A percentile compares a stretch with the other conserved stretches of the same genome.
Conservation (phyloP, 768 basidiomycete species). For the Phanerochaete carnosa region DNA sequence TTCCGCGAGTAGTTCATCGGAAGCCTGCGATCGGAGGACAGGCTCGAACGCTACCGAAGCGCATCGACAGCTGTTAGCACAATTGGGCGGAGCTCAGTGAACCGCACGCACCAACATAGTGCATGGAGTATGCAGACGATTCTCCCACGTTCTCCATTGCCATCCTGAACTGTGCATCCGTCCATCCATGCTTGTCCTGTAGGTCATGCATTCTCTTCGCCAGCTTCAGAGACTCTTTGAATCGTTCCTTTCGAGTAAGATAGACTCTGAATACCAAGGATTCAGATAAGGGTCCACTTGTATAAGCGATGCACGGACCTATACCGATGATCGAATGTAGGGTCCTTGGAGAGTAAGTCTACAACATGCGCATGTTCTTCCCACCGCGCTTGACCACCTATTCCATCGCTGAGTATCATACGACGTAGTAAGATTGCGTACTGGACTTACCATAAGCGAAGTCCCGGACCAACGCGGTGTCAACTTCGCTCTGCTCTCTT, state of each 20-base stretch:
- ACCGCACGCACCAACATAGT: conserved; percentile 29
- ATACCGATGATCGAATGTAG: conserved; percentile 54
- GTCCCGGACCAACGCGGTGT: conserved; percentile 40
- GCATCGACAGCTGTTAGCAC: conserved; percentile 11
- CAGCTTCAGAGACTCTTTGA: conserved; percentile 51
- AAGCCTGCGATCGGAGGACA: conserved; percentile 61
- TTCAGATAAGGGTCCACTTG: neutral
- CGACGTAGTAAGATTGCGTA: neutral
- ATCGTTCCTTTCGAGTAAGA: conserved; percentile 54
- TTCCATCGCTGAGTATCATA: conserved; percentile 18
- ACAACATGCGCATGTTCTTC: conserved; percentile 43
- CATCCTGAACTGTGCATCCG: conserved; percentile 38
- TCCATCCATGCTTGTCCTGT: conserved; percentile 52
- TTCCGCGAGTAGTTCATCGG: conserved; percentile 46
- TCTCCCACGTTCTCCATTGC: conserved; percentile 55
- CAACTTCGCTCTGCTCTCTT: conserved; percentile 39
- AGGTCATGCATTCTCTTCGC: conserved; percentile 58
- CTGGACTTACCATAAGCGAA: conserved; percentile 47
- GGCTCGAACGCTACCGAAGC: conserved; percentile 53
- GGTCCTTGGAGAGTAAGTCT: conserved; percentile 47
- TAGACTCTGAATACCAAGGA: conserved; percentile 38
- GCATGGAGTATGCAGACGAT: conserved; percentile 42
- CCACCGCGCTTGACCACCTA: conserved; percentile 53
- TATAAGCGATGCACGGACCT: conserved; percentile 34
- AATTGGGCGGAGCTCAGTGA: neutral